Evolutionary conservation across 805 yeast species (phyloP).

Genomic region (Lachancea quebecensis): DNA sequence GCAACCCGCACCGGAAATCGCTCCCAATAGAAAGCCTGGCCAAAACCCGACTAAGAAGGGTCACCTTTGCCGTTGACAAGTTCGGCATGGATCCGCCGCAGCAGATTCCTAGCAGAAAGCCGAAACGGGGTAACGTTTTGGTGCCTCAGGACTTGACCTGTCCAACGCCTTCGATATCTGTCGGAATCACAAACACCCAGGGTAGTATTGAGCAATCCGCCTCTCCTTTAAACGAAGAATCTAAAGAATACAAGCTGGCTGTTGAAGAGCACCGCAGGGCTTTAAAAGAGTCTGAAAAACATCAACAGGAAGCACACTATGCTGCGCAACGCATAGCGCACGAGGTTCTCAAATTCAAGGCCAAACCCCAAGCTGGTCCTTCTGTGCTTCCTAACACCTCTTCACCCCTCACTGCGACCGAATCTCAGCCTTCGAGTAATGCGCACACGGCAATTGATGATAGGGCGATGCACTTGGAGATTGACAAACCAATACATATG

Average conservation of each 20-base stretch:
- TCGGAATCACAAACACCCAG: conserved; percentile 56
- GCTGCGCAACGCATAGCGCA: conserved; percentile 64
- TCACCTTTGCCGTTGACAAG: conserved; percentile 69
- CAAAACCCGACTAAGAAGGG: conserved; percentile 46
- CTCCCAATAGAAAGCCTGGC: conserved; percentile 28
- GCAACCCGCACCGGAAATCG: conserved; percentile 37
- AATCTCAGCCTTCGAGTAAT: conserved; percentile 1
- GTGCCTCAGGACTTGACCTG: conserved; percentile 58
- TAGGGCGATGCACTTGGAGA: conserved; percentile 37
- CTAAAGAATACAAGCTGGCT: conserved; percentile 47
- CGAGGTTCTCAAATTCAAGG: conserved; percentile 49
- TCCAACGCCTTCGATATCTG: conserved; percentile 56
- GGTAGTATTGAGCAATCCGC: conserved; percentile 10
- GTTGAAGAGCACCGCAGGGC: conserved; percentile 51
- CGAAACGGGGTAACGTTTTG: conserved; percentile 70
- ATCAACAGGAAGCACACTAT: conserved; percentile 68
- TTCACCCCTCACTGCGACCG: background rate
- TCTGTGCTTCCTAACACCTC: background rate
- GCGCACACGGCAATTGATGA: conserved; percentile 12
- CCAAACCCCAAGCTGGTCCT: background rate
- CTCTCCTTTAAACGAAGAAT: conserved; percentile 32
- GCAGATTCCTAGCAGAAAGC: conserved; percentile 82
- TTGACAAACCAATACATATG: conserved; percentile 65
- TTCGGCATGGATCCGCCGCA: conserved; percentile 83
- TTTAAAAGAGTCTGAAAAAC: conserved; percentile 55